Percentiles rank a stretch among this genome's conserved stretches.
Evolutionary conservation across 257 asterid genomes (phyloP).

Genomic region (Solanum bukasovii): DNA sequence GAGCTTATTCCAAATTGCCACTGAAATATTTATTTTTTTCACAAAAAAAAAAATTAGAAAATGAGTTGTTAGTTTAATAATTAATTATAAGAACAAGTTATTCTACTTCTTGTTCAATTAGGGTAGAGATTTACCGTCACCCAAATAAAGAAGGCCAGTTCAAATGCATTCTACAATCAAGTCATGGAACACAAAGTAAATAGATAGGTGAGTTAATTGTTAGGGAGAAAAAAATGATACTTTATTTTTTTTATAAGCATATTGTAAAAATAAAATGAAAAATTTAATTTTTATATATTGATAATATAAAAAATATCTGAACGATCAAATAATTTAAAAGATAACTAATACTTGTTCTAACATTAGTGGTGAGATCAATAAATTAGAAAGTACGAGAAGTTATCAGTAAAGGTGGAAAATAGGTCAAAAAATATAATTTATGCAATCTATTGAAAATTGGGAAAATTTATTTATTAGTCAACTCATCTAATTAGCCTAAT

Average conservation of each 20-base stretch:
- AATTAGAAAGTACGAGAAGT: neutral
- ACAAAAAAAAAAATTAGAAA: neutral
- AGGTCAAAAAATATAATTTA: neutral
- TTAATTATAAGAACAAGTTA: neutral
- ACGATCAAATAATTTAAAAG: neutral
- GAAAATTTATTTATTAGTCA: neutral
- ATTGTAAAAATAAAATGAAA: neutral
- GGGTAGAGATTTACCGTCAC: conserved; percentile 36
- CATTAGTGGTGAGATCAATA: neutral
- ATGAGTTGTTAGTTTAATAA: neutral
- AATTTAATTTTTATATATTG: neutral
- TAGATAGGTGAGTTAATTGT: neutral
- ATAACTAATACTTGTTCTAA: neutral
- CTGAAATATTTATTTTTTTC: conserved; percentile 14
- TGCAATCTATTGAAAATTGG: neutral
- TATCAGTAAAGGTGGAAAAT: neutral
- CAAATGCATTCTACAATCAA: conserved; percentile 51
- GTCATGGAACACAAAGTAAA: neutral
- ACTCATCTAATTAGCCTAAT: neutral
- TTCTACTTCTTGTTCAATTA: neutral
- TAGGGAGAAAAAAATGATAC: neutral
- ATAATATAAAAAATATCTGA: neutral
- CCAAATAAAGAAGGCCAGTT: conserved; percentile 64
- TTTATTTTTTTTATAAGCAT: neutral
- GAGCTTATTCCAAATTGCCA: conserved; percentile 59